Evolutionary conservation across 2,329 filamentous ascomycete genomes (phyloP), one percentile per base, ranked within the genome.

Genomic region (Tympanopsis confertula): DNA sequence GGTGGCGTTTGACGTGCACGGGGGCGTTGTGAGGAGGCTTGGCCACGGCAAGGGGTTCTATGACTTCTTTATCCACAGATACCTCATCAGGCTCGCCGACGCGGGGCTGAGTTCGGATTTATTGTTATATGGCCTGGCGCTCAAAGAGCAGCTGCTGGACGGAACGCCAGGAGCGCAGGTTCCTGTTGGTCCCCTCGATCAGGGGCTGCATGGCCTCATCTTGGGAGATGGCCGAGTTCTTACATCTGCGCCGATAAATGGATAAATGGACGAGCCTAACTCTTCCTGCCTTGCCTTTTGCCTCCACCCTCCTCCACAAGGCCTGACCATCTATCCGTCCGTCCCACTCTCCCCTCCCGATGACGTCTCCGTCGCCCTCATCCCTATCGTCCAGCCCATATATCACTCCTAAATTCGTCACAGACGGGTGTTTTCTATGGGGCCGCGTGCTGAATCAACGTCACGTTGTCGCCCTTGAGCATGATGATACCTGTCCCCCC

Each of bases 11-110:
- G 88, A 95, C 56, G 47, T 66, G 37, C 68, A 75, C 42, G 59
- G 59, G 18, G 66, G 66, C 3, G 64, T 63, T 12, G 71, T 91
- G 42, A 74, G 81, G 47, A 74, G 91, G 48, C 70, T 96, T 15
- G 91, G 91, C 29, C 91, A 98, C 58, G 91, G 91, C 40, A 94
- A 86, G 58, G 91, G 91, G 20, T 98, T 94, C 63, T 98, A 98
- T 66, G 91, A 98, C 63, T 83, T 79, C 57, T 98, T 94, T 58
- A 63, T 98, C 53, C 75, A 81, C 51, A 76, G 81, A 47, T 94
- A 88, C 50, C 56, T 62, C 38, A 54, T 70, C 56, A 69, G 58
- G 57, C 36, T 46, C 51, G 35, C 45, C 58, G 35, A 52, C 54
- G 53, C 52, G 26, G 51, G 51, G 30, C 47, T 54, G 20, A 49